Percentiles rank a stretch among this genome's conserved stretches.
Conservation (phyloP, 140 eudicot genomes). For the Bidens hawaiensis region DNA sequence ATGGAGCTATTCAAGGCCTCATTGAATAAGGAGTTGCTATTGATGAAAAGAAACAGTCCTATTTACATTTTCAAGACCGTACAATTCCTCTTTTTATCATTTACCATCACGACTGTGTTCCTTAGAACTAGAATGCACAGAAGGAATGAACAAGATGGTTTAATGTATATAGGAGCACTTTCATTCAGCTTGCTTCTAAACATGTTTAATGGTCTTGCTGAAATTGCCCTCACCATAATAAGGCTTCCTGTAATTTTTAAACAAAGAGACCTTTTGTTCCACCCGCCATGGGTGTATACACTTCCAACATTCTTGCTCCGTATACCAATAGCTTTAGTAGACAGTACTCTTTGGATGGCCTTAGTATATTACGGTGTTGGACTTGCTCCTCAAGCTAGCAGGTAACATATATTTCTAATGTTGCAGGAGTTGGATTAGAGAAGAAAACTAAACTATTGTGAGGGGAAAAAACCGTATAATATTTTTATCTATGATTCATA, state of each 20-base stretch:
- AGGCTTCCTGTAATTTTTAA: conserved; percentile 50
- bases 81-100: conserved; percentile 26
- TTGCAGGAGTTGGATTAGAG: no score
- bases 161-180: conserved; percentile 36
- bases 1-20: conserved; percentile 37
- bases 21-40: conserved; percentile 36
- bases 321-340: conserved; percentile 38
- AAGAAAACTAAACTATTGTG: no score
- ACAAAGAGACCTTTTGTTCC: conserved; percentile 44
- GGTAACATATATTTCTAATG: conserved; percentile 23
- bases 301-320: conserved; percentile 36
- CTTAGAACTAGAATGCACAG: conserved; percentile 13
- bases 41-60: conserved; percentile 41
- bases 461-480: no score
- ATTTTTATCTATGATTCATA: no score
- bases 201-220: conserved; percentile 41
- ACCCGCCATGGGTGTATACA: conserved; percentile 46
- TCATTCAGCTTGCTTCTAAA: conserved; percentile 23
- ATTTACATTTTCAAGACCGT: conserved; percentile 34
- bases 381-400: conserved; percentile 37
- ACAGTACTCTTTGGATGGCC: conserved; percentile 28
- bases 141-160: conserved; percentile 26
- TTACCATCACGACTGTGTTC: conserved; percentile 28
- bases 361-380: conserved; percentile 31
- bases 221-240: conserved; percentile 29